Conservation (phyloP, 441 rosid genomes). For the Raphanus hybrid region DNA sequence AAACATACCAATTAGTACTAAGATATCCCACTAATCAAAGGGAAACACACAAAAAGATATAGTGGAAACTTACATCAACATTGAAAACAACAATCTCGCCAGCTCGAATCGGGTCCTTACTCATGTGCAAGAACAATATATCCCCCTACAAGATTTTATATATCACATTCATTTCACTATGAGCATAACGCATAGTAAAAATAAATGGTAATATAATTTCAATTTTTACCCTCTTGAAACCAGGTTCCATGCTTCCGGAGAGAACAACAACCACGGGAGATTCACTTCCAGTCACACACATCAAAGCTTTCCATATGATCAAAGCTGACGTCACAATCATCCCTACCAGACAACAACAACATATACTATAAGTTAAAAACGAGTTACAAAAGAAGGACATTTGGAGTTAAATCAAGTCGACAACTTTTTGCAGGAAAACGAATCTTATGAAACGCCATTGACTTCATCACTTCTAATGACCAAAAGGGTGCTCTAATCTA, state of each 20-base stretch:
- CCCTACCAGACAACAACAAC: slow-evolving; percentile 50
- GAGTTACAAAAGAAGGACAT: no score
- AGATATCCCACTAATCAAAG: background rate
- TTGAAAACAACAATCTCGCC: slow-evolving; percentile 97
- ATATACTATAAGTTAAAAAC: background rate
- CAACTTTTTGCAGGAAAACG: background rate
- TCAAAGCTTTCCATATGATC: slow-evolving; percentile 93
- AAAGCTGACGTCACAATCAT: slow-evolving; percentile 93
- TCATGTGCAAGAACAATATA: slow-evolving; percentile 91
- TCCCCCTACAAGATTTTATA: slow-evolving; percentile 70
- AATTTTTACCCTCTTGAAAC: slow-evolving; percentile 79
- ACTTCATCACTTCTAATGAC: slow-evolving; percentile 21
- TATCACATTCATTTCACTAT: background rate
- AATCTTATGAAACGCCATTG: slow-evolving; percentile 4
- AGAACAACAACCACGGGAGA: slow-evolving; percentile 95
- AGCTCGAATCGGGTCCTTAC: slow-evolving; percentile 92
- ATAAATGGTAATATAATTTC: background rate
- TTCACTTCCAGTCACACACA: no score
- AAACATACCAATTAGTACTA: background rate
- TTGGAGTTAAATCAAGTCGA: background rate
- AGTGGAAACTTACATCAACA: slow-evolving; percentile 72
- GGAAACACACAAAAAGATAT: no score
- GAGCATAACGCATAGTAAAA: background rate
- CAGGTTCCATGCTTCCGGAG: slow-evolving; percentile 98
- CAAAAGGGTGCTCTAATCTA: slow-evolving; percentile 13